These are phyloP conservation scores for Hirsutella rhossiliensis DNA, from an alignment of 2,329 filamentous ascomycete genomes.

Conservation along the genomic window DNA sequence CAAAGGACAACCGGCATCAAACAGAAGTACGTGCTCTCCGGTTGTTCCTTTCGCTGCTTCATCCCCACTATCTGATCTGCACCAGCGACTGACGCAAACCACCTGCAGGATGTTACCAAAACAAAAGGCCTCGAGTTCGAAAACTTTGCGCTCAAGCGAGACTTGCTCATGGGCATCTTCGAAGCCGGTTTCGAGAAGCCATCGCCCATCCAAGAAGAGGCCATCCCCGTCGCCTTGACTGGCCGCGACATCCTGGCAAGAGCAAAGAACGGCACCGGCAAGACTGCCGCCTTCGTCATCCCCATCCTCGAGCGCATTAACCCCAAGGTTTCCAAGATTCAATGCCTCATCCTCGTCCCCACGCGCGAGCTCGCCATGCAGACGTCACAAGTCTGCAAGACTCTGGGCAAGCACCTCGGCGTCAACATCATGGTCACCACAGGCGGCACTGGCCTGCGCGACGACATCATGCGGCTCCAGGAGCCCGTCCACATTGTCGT, in stretches of 20 bases:
- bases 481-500: constrained; percentile 96
- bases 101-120: constrained; percentile 77
- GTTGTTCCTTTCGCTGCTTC: no score
- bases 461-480: constrained; percentile 90
- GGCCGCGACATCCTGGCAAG: constrained; percentile 90
- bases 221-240: constrained; percentile 90
- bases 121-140: constrained; percentile 98
- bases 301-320: constrained; percentile 93
- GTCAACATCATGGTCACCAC: constrained; percentile 99
- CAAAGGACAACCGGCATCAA: constrained; percentile 66
- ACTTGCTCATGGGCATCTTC: constrained; percentile 97
- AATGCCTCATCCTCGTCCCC: constrained; percentile 90
- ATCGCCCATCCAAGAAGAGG: constrained; percentile 98
- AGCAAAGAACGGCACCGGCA: constrained; percentile 97
- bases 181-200: constrained; percentile 98
- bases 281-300: constrained; percentile 96
- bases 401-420: constrained; percentile 88
- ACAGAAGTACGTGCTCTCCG: constrained; percentile 55
- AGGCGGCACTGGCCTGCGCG: constrained; percentile 85
- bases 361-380: constrained; percentile 95
- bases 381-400: constrained; percentile 99
- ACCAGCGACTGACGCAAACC: background rate
- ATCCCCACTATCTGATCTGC: background rate
- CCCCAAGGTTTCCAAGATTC: constrained; percentile 90
- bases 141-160: constrained; percentile 88